Conservation (phyloP, 257 asterid species). For the Solanum clarkiae region DNA sequence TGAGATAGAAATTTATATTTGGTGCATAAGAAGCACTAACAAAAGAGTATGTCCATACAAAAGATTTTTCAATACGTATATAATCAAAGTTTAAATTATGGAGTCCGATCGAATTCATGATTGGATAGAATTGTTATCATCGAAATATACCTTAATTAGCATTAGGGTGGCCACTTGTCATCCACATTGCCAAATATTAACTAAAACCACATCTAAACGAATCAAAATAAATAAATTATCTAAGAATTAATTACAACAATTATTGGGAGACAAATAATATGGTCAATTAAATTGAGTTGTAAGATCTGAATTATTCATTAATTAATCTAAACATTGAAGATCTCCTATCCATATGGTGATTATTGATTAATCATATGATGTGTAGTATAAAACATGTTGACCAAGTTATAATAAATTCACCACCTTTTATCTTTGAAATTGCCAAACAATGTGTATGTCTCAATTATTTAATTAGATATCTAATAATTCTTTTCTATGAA, state of each 20-base stretch:
- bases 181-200: not conserved
- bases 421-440: not conserved
- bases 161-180: not conserved
- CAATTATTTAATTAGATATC: rapidly evolving
- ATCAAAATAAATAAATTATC: not conserved
- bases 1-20: not conserved
- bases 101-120: not conserved
- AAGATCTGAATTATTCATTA: not conserved
- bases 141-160: not conserved
- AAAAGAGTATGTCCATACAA: no score
- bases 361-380: not conserved
- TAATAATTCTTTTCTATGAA: not conserved
- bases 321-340: not conserved
- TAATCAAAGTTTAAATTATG: not conserved
- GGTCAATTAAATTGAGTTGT: not conserved
- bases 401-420: not conserved
- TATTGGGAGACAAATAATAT: not conserved
- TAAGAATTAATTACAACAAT: not conserved
- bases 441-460: not conserved
- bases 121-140: not conserved
- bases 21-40: no score
- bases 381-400: not conserved
- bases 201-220: not conserved
- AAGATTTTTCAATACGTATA: no score
- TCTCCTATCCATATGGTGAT: not conserved